Percentiles rank a stretch among this genome's conserved stretches.
These are phyloP conservation scores for Mesotaenium endlicherianum DNA, from an alignment of 139 green algal species.

Conservation along the genomic window DNA sequence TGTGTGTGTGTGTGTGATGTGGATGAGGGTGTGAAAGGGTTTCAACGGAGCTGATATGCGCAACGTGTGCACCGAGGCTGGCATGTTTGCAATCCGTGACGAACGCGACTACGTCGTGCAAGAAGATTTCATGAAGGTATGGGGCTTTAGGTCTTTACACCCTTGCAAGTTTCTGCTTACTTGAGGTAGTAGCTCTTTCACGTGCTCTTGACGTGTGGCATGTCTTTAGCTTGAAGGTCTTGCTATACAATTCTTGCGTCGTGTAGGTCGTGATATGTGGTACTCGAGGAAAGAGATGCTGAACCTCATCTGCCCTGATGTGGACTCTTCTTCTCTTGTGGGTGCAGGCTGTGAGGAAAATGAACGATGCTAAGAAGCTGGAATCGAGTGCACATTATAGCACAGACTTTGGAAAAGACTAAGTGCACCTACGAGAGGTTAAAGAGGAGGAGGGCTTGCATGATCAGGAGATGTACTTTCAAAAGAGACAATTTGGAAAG, in stretches of 20 bases:
- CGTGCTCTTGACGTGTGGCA: no score
- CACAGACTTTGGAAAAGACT: slow-evolving; percentile 51
- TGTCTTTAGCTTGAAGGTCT: no score
- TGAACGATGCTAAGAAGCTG: slow-evolving; percentile 98
- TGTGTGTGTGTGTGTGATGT: no score
- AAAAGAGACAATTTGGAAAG: neutral
- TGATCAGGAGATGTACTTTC: neutral
- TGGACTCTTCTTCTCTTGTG: neutral
- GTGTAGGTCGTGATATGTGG: no score
- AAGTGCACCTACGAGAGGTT: no score
- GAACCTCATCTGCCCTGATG: neutral
- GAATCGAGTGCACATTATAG: slow-evolving; percentile 67
- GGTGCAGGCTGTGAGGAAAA: slow-evolving; percentile 81
- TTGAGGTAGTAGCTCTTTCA: no score
- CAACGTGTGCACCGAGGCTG: slow-evolving; percentile 98
- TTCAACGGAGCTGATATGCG: slow-evolving; percentile 99
- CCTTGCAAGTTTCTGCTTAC: neutral
- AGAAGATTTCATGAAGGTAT: slow-evolving; percentile 98
- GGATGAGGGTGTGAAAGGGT: no score
- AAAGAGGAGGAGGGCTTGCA: neutral
- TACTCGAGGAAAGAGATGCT: no score
- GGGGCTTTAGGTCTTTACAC: neutral
- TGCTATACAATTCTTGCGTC: no score
- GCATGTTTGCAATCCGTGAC: slow-evolving; percentile 97
- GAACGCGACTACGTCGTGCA: slow-evolving; percentile 94